A percentile compares a stretch with the other conserved stretches of the same genome.
Evolutionary conservation across 306 rosid genomes (phyloP).

Genomic region (Vigna unguiculata): DNA sequence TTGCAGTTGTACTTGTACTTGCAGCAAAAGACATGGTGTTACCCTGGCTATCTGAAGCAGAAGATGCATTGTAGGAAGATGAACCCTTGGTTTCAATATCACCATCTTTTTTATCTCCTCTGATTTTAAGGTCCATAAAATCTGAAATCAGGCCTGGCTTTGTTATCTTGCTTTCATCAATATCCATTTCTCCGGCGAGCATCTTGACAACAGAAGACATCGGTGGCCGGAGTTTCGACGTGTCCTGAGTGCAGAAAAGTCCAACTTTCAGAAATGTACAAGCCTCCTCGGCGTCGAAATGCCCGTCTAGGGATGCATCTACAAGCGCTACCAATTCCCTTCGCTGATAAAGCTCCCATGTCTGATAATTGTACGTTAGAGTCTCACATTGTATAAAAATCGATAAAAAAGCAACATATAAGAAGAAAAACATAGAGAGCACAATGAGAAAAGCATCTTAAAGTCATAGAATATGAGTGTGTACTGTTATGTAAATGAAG

Average conservation of each 20-base stretch:
- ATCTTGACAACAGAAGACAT: slow-evolving; percentile 88
- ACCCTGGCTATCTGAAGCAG: slow-evolving; percentile 58
- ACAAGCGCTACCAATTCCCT: slow-evolving; percentile 63
- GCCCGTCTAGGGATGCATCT: slow-evolving; percentile 67
- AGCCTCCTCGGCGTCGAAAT: slow-evolving; percentile 80
- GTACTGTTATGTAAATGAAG: not conserved
- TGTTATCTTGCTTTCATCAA: slow-evolving; percentile 57
- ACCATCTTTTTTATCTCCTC: slow-evolving; percentile 40
- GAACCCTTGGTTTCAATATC: slow-evolving; percentile 29
- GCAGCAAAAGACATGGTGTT: slow-evolving; percentile 52
- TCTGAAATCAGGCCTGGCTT: slow-evolving; percentile 90
- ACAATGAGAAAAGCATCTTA: not conserved
- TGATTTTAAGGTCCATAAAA: slow-evolving; percentile 81
- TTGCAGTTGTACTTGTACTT: slow-evolving; percentile 41
- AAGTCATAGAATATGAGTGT: not conserved
- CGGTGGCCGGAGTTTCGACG: slow-evolving; percentile 77
- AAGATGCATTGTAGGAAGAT: slow-evolving; percentile 52
- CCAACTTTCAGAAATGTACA: slow-evolving; percentile 72
- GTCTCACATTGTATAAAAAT: too few species aligned
- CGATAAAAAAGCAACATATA: too few species aligned
- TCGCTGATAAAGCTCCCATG: slow-evolving; percentile 73
- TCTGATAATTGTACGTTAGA: slow-evolving; percentile 43
- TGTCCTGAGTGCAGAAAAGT: slow-evolving; percentile 89
- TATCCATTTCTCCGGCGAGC: slow-evolving; percentile 63
- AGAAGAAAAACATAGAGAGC: too few species aligned